A percentile compares a stretch with the other conserved stretches of the same genome.
phyloP scores from a whole-genome alignment of 2,329 filamentous ascomycete species.

The Colletotrichum lini region DNA sequence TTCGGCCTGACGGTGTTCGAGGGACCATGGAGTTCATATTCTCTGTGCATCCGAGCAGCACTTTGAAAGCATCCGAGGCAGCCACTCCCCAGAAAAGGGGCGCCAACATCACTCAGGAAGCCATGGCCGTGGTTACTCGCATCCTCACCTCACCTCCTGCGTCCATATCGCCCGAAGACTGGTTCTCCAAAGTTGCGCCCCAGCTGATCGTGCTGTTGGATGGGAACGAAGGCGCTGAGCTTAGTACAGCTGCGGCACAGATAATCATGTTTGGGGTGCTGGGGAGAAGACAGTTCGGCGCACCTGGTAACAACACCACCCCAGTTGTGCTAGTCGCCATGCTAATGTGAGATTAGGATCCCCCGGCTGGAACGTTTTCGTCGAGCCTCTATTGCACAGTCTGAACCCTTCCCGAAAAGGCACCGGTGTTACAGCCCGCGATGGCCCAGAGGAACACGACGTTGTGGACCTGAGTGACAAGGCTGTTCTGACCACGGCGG shows the following conservation, averaged over 20 bases:
- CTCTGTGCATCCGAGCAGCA: constrained; percentile 73
- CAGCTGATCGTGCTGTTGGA: constrained; percentile 76
- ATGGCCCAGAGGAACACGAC: constrained; percentile 46
- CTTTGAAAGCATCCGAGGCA: constrained; percentile 56
- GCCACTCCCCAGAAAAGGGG: constrained; percentile 67
- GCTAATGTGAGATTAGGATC: constrained; percentile 55
- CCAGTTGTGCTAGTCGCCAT: constrained; percentile 10
- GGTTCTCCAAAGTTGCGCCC: constrained; percentile 72
- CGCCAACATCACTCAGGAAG: constrained; percentile 77
- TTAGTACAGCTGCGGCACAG: constrained; percentile 72
- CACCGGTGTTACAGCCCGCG: constrained; percentile 43
- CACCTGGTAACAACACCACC: constrained; percentile 64
- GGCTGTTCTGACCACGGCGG: constrained; percentile 61
- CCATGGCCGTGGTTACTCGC: constrained; percentile 73
- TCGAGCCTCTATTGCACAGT: constrained; percentile 67
- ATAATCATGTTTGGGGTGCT: constrained; percentile 78
- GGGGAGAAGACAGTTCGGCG: constrained; percentile 74
- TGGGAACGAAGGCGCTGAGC: constrained; percentile 69
- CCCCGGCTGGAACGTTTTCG: constrained; percentile 75
- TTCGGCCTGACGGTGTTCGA: constrained; percentile 75
- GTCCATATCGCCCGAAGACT: constrained; percentile 66
- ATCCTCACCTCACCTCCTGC: constrained; percentile 73
- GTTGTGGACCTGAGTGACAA: constrained; percentile 62
- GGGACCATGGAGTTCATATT: constrained; percentile 80
- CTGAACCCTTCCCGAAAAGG: constrained; percentile 61